Evolutionary conservation across 441 rosid genomes (phyloP).

Genomic region (Gossypium lobatum): DNA sequence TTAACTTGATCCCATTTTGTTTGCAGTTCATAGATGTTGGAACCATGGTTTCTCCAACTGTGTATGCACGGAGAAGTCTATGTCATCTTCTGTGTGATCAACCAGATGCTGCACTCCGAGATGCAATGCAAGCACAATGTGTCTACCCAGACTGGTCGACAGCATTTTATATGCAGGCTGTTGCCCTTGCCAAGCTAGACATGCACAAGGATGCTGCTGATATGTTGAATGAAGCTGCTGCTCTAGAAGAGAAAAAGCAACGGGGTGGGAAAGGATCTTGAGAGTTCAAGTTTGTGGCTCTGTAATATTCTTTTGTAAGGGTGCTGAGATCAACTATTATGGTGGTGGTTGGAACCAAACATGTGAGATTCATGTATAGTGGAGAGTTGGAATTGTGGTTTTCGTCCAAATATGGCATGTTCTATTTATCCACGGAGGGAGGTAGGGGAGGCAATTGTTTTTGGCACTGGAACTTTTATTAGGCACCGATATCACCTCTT

Average conservation of each 20-base stretch:
- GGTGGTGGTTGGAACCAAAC: constrained; percentile 22
- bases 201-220: constrained; percentile 94
- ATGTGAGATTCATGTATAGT: constrained; percentile 22
- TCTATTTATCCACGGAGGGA: constrained; percentile 17
- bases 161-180: constrained; percentile 94
- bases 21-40: constrained; percentile 78
- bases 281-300: constrained; percentile 3
- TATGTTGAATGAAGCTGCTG: constrained; percentile 92
- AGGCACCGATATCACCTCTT: neutral
- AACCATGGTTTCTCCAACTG: constrained; percentile 90
- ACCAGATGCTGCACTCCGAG: constrained; percentile 87
- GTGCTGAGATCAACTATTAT: constrained; percentile 13
- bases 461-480: neutral
- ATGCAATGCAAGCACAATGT: constrained; percentile 96
- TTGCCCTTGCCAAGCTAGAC: constrained; percentile 84
- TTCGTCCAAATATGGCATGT: constrained; percentile 26
- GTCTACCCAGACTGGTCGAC: constrained; percentile 96
- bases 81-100: constrained; percentile 82
- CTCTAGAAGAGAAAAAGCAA: constrained; percentile 76
- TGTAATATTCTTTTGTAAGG: constrained; percentile 22
- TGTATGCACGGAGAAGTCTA: constrained; percentile 79
- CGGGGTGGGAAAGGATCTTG: constrained; percentile 49
- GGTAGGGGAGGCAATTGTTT: constrained; percentile 4
- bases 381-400: constrained; percentile 19
- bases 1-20: neutral